Evolutionary conservation across 1,139 yeast genomes (phyloP), one percentile per base, ranked within the genome.

Genomic region (Suhomyces yuchorum): DNA sequence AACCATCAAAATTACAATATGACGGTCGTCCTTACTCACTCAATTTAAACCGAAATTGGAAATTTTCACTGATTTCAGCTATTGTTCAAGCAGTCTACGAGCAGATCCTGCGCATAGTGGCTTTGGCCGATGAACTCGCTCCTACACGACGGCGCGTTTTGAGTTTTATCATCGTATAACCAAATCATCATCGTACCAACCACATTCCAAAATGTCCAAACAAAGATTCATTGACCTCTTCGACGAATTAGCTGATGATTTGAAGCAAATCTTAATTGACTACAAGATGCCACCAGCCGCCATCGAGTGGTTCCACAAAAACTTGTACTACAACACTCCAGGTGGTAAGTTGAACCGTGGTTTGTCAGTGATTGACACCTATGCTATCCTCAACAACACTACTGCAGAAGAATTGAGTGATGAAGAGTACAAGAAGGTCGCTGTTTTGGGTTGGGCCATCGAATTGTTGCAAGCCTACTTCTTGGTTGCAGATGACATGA

Each of bases 271-370:
- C 48, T 75, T 90, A 53, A 71, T 70, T 49, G 75, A 75, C 48
- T 89, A 91, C 70, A 89, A 90, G 50, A 88, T 93, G 84, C 91
- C 97, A 17, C 71, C 78, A 51, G 95, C 88, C 55, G 98, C 97
- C 44, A 78, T 88, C 52, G 82, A 81, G 34, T 93, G 99, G 99
- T 90, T 83, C 71, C 81, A 77, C 58, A 77, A 77, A 54, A 85
- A 79, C 58, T 75, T 93, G 66, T 71, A 85, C 59, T 88, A 93
- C 76, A 95, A 95, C 73, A 85, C 96, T 7, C 93, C 96, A 47
- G 97, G 98, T 51, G 99, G 99, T 43, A 95, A 95, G 71, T 80
- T 92, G 64, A 95, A 95, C 78, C 82, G 99, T 67, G 99, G 99
- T 18, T 76, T 95, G 54, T 88, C 97, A 33, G 99, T 95, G 14